phyloP scores from a whole-genome alignment of 176 grass and related monocot genomes.

The Oryza coarctata region DNA sequence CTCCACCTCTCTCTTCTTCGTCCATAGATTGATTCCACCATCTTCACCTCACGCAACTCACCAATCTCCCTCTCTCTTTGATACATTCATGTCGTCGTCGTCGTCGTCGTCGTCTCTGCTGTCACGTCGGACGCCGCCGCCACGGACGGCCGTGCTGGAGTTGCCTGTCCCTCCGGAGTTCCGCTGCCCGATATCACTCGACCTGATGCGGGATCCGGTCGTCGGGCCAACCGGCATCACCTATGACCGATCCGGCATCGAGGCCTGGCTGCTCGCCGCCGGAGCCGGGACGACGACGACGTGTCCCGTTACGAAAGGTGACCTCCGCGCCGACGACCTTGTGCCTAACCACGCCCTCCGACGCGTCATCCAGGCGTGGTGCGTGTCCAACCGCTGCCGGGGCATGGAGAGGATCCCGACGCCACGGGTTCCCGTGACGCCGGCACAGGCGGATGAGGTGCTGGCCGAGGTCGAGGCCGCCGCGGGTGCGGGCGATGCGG shows the following conservation, averaged over 20 bases:
- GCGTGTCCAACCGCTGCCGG: slow-evolving; percentile 27
- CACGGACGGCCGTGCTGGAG: not conserved
- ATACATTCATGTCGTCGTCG: not conserved
- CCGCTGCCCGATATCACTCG: slow-evolving; percentile 58
- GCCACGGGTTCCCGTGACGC: slow-evolving; percentile 37
- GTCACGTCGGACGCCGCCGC: too few relatives aligned
- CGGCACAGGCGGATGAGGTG: not conserved
- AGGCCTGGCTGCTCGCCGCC: slow-evolving; percentile 40
- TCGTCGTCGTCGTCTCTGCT: slow-evolving; percentile 17
- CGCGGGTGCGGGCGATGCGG: not conserved
- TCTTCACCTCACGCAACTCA: not conserved
- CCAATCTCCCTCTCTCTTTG: not conserved
- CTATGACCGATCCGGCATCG: slow-evolving; percentile 63
- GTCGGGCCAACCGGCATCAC: slow-evolving; percentile 53
- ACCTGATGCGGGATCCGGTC: slow-evolving; percentile 65
- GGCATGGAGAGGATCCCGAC: slow-evolving; percentile 48
- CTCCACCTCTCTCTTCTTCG: not conserved
- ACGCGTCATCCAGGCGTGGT: slow-evolving; percentile 61
- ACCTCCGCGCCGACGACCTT: slow-evolving; percentile 36
- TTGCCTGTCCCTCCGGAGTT: slow-evolving; percentile 46
- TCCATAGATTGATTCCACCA: not conserved
- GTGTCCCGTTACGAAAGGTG: slow-evolving; percentile 43
- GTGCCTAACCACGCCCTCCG: slow-evolving; percentile 64
- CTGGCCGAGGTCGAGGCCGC: slow-evolving; percentile 5
- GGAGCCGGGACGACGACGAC: not conserved